A percentile compares a stretch with the other conserved stretches of the same genome.
These are phyloP conservation scores for Aspergillus pseudotamarii DNA, from an alignment of 2,329 filamentous ascomycete species.

Conservation along the genomic window DNA sequence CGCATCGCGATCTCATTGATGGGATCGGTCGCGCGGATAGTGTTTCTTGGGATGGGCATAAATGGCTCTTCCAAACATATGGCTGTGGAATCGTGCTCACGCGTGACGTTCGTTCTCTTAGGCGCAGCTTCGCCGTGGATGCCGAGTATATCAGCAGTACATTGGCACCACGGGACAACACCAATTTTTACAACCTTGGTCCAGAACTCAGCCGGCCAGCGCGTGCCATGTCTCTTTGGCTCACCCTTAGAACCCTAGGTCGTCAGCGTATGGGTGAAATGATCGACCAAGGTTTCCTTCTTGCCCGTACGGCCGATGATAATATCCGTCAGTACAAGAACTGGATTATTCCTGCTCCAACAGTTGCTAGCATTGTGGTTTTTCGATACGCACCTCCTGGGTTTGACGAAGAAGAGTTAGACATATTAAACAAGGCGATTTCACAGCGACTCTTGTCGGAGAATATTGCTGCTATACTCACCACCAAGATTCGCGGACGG, in stretches of 20 bases:
- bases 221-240: slow-evolving; percentile 26
- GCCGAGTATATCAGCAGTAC: slow-evolving; percentile 7
- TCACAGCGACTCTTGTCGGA: background rate
- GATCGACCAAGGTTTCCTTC: slow-evolving; percentile 22
- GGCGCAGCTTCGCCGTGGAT: slow-evolving; percentile 19
- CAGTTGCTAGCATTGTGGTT: slow-evolving; percentile 13
- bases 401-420: slow-evolving; percentile 4
- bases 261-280: slow-evolving; percentile 18
- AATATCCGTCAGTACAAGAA: background rate
- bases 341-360: slow-evolving; percentile 14
- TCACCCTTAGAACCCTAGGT: slow-evolving; percentile 23
- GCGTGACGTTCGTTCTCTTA: slow-evolving; percentile 13
- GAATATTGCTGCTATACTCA: background rate
- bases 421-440: slow-evolving; percentile 9
- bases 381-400: slow-evolving; percentile 15
- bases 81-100: slow-evolving; percentile 28
- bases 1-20: slow-evolving; percentile 5
- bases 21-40: slow-evolving; percentile 23
- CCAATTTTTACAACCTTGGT: too few relatives aligned
- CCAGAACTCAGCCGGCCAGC: slow-evolving; percentile 25
- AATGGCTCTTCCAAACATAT: slow-evolving; percentile 30
- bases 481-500: background rate
- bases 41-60: slow-evolving; percentile 30
- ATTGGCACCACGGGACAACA: too few relatives aligned
- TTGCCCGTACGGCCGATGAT: slow-evolving; percentile 2